Base-by-base conservation (phyloP, 2,329 filamentous ascomycete species). In the Paramyrothecium sp. region DNA sequence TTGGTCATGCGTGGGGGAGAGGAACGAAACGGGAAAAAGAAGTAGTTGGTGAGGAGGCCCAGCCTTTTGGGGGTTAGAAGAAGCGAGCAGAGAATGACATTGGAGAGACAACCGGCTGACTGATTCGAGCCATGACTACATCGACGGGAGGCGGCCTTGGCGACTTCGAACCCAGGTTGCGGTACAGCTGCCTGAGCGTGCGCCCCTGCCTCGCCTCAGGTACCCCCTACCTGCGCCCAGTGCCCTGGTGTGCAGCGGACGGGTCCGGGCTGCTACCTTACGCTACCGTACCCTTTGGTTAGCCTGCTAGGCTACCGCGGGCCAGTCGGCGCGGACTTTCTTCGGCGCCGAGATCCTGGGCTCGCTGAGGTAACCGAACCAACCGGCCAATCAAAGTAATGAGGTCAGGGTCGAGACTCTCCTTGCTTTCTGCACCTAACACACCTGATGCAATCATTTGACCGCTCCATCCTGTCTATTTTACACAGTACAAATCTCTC, bases 121-220 rank as follows among this genome's bases (percentile, higher is more conserved):
- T 57, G 55, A 53, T 59, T 56, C 53, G 53, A 53, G 46, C 54
- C 58, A 56, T 60, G 58, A 58, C 54, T 23, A 47, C 48, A 52
- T 23, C 57, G 51, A 52, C 54, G 20, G 52, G 50, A 55, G 38
- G 38, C 38, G 38, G 38, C 13, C 38, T 38, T 34, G 33, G 51
- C 49, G 48, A 57, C 30, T 51, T 21, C 26, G 33, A 38, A 30
- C 49, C 48, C 20, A 52, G 34, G 20, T 48, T 34, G 41, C 47
- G 38, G 53, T 59, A 57, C 55, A 56, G 55, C 55, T 55, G 55
- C 13, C 30, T 10, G 20, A 48, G 48, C 21, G 21, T 16, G 16
- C 16, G 5, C 10, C 20, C 48, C 20, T 20, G 20, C 23, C 30
- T 17, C 30, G 26, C n/a, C 50, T 33, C 38, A 44, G 13, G 38